Conservation (phyloP, 306 rosid genomes). For the Herpetospermum pedunculosum region DNA sequence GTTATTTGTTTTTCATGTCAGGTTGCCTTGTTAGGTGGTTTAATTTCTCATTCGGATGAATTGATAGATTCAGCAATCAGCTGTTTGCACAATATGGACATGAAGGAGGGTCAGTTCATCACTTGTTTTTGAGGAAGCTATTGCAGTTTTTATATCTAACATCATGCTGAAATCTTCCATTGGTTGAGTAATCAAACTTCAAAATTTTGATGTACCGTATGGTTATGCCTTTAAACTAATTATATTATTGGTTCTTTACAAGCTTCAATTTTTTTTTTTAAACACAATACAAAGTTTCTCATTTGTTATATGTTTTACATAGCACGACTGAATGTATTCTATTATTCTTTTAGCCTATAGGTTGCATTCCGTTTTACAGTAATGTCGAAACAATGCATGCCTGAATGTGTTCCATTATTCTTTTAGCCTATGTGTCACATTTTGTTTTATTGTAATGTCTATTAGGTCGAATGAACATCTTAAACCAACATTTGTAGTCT, state of each 20-base stretch:
- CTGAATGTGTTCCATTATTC: neutral
- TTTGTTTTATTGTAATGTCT: neutral
- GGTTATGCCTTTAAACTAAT: neutral
- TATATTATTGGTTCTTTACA: neutral
- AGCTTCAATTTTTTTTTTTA: neutral
- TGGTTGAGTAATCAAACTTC: neutral
- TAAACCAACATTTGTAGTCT: neutral
- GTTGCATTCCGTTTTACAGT: neutral
- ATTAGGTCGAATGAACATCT: neutral
- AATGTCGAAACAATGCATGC: neutral
- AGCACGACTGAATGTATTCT: neutral
- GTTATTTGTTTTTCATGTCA: slow-evolving; percentile 23
- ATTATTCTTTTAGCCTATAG: neutral
- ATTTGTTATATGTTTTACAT: neutral
- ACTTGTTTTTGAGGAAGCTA: slow-evolving; percentile 8
- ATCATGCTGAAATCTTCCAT: neutral
- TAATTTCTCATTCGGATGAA: slow-evolving; percentile 76
- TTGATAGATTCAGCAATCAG: slow-evolving; percentile 56
- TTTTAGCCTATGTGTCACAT: neutral
- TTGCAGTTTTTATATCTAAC: slow-evolving; percentile 4
- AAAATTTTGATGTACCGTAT: neutral
- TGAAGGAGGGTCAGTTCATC: slow-evolving; percentile 47
- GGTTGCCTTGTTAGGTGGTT: slow-evolving; percentile 66
- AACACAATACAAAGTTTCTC: neutral
- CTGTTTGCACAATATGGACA: slow-evolving; percentile 44